These are phyloP conservation scores for Prunus mira DNA, from an alignment of 306 rosid species.

Conservation along the genomic window DNA sequence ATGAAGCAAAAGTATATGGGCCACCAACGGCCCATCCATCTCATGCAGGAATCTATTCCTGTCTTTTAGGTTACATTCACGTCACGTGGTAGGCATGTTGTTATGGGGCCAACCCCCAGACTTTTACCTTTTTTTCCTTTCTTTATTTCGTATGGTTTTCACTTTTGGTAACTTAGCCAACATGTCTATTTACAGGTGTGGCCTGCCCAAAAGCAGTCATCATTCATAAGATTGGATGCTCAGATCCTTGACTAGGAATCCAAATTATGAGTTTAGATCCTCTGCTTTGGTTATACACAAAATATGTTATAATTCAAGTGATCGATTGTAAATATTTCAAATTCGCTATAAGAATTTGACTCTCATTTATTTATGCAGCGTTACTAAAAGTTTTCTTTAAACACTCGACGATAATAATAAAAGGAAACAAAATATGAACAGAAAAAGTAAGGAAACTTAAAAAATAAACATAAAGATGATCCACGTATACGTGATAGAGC, in stretches of 20 bases:
- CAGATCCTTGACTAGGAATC: not conserved
- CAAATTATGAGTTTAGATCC: not conserved
- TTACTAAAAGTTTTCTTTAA: not conserved
- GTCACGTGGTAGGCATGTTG: slow-evolving; percentile 14
- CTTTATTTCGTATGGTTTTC: not conserved
- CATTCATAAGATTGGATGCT: not conserved
- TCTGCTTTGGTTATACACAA: not conserved
- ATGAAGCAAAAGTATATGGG: not conserved
- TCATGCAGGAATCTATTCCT: not conserved
- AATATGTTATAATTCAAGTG: not conserved
- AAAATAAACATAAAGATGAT: not conserved
- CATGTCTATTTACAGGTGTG: not conserved
- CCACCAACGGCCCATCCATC: slow-evolving; percentile 27
- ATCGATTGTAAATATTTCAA: not conserved
- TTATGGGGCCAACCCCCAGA: slow-evolving; percentile 1
- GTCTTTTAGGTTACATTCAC: slow-evolving; percentile 6
- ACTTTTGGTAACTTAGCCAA: not conserved
- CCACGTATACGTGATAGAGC: not conserved
- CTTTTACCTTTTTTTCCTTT: not conserved
- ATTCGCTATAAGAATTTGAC: not conserved
- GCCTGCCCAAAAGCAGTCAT: not conserved
- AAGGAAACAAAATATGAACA: not conserved
- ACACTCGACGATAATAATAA: not conserved
- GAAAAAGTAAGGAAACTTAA: not conserved
- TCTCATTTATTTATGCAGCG: not conserved